Evolutionary conservation across 257 asterid genomes (phyloP).

Genomic region (Capsicum chinense): DNA sequence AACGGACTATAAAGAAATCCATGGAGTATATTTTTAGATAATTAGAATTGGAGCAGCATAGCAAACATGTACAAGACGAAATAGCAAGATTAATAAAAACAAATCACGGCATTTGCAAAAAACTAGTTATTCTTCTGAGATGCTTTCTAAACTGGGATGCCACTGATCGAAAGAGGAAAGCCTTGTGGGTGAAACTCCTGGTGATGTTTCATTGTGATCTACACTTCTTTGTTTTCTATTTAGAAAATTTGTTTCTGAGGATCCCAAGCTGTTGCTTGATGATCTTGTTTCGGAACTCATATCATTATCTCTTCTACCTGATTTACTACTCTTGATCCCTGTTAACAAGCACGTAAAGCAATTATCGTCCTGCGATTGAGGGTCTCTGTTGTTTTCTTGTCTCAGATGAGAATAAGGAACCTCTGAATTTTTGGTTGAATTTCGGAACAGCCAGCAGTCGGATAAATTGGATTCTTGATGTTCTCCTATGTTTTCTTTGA

Average conservation of each 20-base stretch:
- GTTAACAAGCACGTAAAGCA: slow-evolving; percentile 33
- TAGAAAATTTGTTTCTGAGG: slow-evolving; percentile 27
- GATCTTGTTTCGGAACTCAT: slow-evolving; percentile 28
- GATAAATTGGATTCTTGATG: slow-evolving; percentile 3
- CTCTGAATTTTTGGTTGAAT: background rate
- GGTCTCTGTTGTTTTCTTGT: background rate
- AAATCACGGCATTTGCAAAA: background rate
- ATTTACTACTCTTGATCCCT: slow-evolving; percentile 31
- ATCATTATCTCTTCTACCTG: background rate
- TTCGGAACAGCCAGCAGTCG: slow-evolving; percentile 41
- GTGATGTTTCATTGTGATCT: background rate
- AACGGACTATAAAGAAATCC: no score
- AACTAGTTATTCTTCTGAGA: slow-evolving; percentile 35
- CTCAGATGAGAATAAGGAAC: slow-evolving; percentile 4
- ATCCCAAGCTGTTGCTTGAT: slow-evolving; percentile 1
- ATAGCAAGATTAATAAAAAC: background rate
- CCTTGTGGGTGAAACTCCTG: slow-evolving; percentile 27
- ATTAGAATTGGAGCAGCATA: background rate
- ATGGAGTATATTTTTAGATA: no score
- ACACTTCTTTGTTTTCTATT: background rate
- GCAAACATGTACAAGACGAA: background rate
- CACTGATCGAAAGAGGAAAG: slow-evolving; percentile 36
- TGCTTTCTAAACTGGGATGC: slow-evolving; percentile 41
- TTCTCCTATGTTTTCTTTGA: background rate
- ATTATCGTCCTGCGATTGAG: background rate